Conservation (phyloP, 73 alveolate genomes). For the Paramecium bursaria region DNA sequence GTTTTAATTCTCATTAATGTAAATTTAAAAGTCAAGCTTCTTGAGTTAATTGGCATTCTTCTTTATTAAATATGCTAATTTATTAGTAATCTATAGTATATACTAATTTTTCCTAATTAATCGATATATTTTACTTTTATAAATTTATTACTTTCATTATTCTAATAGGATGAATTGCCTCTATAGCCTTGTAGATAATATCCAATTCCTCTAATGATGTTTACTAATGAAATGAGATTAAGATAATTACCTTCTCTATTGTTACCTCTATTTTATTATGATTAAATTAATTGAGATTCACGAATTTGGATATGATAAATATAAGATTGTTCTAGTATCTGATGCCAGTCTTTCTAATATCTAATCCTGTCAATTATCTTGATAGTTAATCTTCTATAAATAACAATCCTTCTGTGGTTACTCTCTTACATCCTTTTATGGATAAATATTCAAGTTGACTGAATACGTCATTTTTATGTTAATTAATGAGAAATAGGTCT, state of each 20-base stretch:
- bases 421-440: constrained; percentile 37
- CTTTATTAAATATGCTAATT: too few relatives aligned
- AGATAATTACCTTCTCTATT: neutral
- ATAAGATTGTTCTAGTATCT: neutral
- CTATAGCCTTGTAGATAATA: too few relatives aligned
- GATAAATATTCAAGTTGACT: neutral
- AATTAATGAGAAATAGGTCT: constrained; percentile 5
- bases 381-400: constrained; percentile 6
- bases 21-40: too few relatives aligned
- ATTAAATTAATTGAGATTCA: constrained; percentile 6
- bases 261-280: constrained; percentile 22
- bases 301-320: neutral
- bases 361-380: constrained; percentile 10
- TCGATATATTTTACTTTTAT: too few relatives aligned
- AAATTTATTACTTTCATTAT: too few relatives aligned
- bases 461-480: neutral
- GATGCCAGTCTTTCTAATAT: constrained; percentile 40
- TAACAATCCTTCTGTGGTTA: neutral
- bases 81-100: too few relatives aligned
- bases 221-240: too few relatives aligned
- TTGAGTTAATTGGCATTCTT: too few relatives aligned
- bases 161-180: too few relatives aligned
- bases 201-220: too few relatives aligned
- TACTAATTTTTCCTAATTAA: too few relatives aligned
- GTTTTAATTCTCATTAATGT: too few relatives aligned